Conservation (phyloP, 176 grass and related monocot genomes). For the Chrysopogon serrulatus region DNA sequence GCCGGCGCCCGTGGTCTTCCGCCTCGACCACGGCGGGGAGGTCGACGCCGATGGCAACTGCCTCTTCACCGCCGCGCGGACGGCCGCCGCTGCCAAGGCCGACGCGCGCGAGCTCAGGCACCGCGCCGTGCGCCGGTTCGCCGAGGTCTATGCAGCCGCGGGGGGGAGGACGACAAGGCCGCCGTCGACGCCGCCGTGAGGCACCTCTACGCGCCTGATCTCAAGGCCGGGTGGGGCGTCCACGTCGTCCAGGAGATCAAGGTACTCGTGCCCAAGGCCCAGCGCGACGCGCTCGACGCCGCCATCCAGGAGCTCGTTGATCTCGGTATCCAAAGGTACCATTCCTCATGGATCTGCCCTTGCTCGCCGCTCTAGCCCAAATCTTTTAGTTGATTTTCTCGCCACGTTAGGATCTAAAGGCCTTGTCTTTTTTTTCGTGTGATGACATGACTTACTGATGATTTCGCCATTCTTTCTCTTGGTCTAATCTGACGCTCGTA, state of each 20-base stretch:
- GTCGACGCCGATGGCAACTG: constrained; percentile 95
- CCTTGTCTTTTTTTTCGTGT: neutral
- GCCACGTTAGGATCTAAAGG: neutral
- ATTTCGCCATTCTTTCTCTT: neutral
- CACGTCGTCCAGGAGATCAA: constrained; percentile 96
- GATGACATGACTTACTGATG: neutral
- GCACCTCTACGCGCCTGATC: constrained; percentile 91
- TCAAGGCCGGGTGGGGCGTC: constrained; percentile 84
- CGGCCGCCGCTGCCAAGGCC: constrained; percentile 54
- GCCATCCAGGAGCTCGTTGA: constrained; percentile 80
- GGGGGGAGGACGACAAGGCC: constrained; percentile 13
- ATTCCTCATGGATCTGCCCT: neutral
- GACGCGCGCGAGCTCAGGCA: constrained; percentile 64
- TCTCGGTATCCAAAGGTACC: constrained; percentile 76
- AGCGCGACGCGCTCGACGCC: constrained; percentile 48
- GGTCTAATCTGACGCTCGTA: neutral
- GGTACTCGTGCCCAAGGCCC: constrained; percentile 65
- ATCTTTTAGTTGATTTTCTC: neutral
- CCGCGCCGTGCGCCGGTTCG: constrained; percentile 55
- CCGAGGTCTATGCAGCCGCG: constrained; percentile 42
- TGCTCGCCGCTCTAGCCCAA: neutral
- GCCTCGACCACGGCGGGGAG: constrained; percentile 83
- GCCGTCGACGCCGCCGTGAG: constrained; percentile 53
- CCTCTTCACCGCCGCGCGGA: constrained; percentile 75
- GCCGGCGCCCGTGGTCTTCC: constrained; percentile 37